Conservation (phyloP, 331 rosid species). For the Rosa hybrid region DNA sequence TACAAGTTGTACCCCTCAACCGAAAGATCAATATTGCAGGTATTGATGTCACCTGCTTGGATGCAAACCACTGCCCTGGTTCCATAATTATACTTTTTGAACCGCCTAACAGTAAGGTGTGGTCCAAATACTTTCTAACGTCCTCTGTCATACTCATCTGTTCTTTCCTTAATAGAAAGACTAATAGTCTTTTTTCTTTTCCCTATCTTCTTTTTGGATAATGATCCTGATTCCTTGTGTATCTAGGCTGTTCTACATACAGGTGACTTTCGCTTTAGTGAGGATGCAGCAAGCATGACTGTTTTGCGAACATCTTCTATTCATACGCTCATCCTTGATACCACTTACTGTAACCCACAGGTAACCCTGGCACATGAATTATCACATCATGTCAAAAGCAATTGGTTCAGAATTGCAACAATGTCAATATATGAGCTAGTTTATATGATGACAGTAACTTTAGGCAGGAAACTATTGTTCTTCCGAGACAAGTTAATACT, state of each 20-base stretch:
- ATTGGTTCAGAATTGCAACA: background rate
- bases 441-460: background rate
- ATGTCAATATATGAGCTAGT: background rate
- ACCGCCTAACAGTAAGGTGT: conserved; percentile 89
- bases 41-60: conserved; percentile 80
- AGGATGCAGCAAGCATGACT: conserved; percentile 54
- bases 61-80: conserved; percentile 98
- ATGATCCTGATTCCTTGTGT: conserved; percentile 24
- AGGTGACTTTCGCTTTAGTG: conserved; percentile 86
- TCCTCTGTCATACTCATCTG: background rate
- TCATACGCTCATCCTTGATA: conserved; percentile 79
- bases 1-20: conserved; percentile 73
- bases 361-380: conserved; percentile 44
- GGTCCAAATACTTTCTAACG: conserved; percentile 42
- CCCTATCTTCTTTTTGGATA: conserved; percentile 8
- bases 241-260: conserved; percentile 83
- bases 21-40: conserved; percentile 71
- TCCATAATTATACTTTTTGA: conserved; percentile 81
- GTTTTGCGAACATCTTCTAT: conserved; percentile 50
- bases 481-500: conserved; percentile 1
- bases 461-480: background rate
- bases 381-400: background rate
- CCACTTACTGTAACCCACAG: conserved; percentile 93
- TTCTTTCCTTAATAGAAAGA: conserved; percentile 2
- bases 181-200: background rate